phyloP scores from a whole-genome alignment of 1,139 yeast genomes.

The Debaryomycetaceae sp. region DNA sequence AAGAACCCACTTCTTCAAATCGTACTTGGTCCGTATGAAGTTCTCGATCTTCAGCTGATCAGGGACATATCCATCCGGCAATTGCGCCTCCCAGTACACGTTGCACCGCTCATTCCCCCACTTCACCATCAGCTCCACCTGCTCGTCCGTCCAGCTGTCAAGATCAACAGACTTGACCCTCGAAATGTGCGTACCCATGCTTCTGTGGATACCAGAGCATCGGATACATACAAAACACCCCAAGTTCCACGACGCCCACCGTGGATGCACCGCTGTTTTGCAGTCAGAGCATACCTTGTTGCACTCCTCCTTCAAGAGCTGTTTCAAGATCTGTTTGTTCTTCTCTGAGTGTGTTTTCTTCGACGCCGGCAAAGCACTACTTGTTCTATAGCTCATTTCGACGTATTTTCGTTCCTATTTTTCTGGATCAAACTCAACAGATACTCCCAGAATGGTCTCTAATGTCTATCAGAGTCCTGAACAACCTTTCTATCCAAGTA shows the following conservation, averaged over 20 bases:
- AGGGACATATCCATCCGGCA: slow-evolving; percentile 72
- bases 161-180: slow-evolving; percentile 87
- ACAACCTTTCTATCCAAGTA: background rate
- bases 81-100: slow-evolving; percentile 73
- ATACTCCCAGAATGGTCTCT: background rate
- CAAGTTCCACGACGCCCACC: slow-evolving; percentile 97
- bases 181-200: slow-evolving; percentile 92
- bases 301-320: slow-evolving; percentile 68
- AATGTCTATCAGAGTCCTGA: background rate
- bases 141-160: slow-evolving; percentile 96
- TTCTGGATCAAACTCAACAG: too few species aligned
- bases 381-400: slow-evolving; percentile 15
- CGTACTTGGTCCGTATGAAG: slow-evolving; percentile 89
- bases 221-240: slow-evolving; percentile 89
- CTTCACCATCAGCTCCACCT: slow-evolving; percentile 72
- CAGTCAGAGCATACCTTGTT: slow-evolving; percentile 90
- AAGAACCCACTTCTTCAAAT: slow-evolving; percentile 78
- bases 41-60: slow-evolving; percentile 84
- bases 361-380: slow-evolving; percentile 37
- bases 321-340: slow-evolving; percentile 68
- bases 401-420: background rate
- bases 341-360: slow-evolving; percentile 46
- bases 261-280: slow-evolving; percentile 81
- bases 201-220: slow-evolving; percentile 93
- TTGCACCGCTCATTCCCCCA: slow-evolving; percentile 89